These are phyloP conservation scores for Globisporangium sylvaticum DNA, from an alignment of 352 stramenopile genomes.

Conservation along the genomic window DNA sequence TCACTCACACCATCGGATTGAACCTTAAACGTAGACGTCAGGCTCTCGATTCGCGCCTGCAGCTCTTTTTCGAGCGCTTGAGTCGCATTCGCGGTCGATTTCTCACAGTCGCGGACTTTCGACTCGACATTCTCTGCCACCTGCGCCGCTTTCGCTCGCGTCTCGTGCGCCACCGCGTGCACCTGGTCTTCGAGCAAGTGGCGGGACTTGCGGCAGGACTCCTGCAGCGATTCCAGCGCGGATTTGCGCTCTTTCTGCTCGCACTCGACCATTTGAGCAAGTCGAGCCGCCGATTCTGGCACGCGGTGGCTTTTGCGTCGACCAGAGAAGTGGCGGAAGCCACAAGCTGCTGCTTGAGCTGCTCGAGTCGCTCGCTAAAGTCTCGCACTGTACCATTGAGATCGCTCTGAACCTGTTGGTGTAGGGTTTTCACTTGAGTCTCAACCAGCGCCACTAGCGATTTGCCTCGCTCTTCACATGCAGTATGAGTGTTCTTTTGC, in stretches of 20 bases:
- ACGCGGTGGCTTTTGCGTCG: slow-evolving; percentile 19
- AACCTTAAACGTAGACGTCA: slow-evolving; percentile 6
- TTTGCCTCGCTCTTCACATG: neutral
- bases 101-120: slow-evolving; percentile 31
- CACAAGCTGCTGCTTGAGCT: slow-evolving; percentile 22
- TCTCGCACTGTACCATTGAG: neutral
- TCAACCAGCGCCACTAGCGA: slow-evolving; percentile 1
- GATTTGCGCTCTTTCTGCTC: slow-evolving; percentile 52
- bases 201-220: slow-evolving; percentile 39
- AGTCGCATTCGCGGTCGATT: slow-evolving; percentile 14
- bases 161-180: slow-evolving; percentile 35
- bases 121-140: slow-evolving; percentile 28
- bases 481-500: neutral
- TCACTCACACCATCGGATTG: slow-evolving; percentile 1
- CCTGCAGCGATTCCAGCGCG: slow-evolving; percentile 29
- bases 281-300: slow-evolving; percentile 30
- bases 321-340: slow-evolving; percentile 17
- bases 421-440: slow-evolving; percentile 18
- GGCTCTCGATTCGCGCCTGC: neutral
- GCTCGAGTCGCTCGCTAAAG: slow-evolving; percentile 1
- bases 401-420: slow-evolving; percentile 17
- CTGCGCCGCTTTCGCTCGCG: slow-evolving; percentile 27
- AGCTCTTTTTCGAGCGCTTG: slow-evolving; percentile 17
- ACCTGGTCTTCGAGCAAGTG: slow-evolving; percentile 50
- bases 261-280: slow-evolving; percentile 29